Conservation (phyloP, 1,139 yeast species). For the Hanseniaspora sp. region DNA sequence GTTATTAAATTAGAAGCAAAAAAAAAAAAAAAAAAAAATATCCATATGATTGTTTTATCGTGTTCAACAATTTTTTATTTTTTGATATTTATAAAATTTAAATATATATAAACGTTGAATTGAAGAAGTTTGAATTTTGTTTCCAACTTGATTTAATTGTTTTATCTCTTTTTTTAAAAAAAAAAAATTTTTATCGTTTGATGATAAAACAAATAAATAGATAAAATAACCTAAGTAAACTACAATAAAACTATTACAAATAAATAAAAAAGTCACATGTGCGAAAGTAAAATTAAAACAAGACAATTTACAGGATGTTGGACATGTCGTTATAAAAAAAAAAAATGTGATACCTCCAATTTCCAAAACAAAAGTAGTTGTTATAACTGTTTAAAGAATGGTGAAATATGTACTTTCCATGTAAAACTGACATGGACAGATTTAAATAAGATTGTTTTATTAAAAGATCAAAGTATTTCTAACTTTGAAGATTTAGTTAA, state of each 20-base stretch:
- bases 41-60: not conserved
- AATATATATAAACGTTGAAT: not conserved
- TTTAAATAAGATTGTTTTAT: conserved; percentile 20
- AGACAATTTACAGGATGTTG: conserved; percentile 29
- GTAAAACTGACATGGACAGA: conserved; percentile 25
- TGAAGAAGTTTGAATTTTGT: too few relatives aligned
- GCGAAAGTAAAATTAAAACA: conserved; percentile 17
- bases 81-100: too few relatives aligned
- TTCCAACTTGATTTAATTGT: too few relatives aligned
- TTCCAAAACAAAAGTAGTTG: conserved; percentile 23
- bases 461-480: not conserved
- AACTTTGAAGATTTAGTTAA: not conserved
- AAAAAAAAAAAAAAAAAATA: not conserved
- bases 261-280: too few relatives aligned
- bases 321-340: conserved; percentile 27
- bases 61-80: not conserved
- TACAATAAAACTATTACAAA: too few relatives aligned
- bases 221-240: too few relatives aligned
- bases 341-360: conserved; percentile 23
- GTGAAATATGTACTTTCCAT: conserved; percentile 25
- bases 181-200: too few relatives aligned
- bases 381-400: conserved; percentile 22
- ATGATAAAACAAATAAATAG: too few relatives aligned
- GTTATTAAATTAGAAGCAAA: not conserved
- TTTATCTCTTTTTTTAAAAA: too few relatives aligned